phyloP scores from a whole-genome alignment of 23 red algal genomes.

The Gracilaria caudata region DNA sequence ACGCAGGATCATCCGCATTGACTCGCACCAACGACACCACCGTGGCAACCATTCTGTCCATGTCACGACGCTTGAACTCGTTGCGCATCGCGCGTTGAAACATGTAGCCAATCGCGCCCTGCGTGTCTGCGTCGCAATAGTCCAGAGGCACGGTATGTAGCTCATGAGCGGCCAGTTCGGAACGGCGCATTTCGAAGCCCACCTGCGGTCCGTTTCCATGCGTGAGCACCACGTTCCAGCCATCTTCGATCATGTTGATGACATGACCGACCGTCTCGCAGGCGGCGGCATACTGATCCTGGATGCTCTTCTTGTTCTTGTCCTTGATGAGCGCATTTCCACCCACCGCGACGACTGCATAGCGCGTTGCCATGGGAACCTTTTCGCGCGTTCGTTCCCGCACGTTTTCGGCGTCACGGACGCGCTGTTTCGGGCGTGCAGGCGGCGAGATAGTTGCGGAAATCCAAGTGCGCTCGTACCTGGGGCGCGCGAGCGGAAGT shows the following conservation, averaged over 20 bases:
- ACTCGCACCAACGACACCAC: conserved; percentile 28
- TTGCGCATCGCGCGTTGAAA: conserved; percentile 43
- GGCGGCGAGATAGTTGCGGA: not conserved
- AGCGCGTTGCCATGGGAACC: not conserved
- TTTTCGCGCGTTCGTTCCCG: not conserved
- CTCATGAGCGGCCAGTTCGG: conserved; percentile 25
- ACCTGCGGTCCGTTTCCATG: conserved; percentile 60
- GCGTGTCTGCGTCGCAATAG: conserved; percentile 47
- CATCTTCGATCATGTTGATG: conserved; percentile 17
- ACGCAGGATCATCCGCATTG: conserved; percentile 32
- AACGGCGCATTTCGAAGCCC: conserved; percentile 27
- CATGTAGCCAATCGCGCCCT: conserved; percentile 57
- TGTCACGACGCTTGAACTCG: conserved; percentile 16
- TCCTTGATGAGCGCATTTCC: conserved; percentile 42
- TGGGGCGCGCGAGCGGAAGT: not conserved
- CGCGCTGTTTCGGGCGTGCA: not conserved
- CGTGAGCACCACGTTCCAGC: conserved; percentile 37
- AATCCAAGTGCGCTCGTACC: not conserved
- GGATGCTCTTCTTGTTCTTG: conserved; percentile 5
- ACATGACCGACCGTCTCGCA: conserved; percentile 1
- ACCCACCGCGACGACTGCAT: conserved; percentile 48
- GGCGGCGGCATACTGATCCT: conserved; percentile 30
- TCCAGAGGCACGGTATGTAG: conserved; percentile 19
- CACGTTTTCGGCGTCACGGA: not conserved
- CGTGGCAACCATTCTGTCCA: conserved; percentile 19